Percentiles rank a stretch among this genome's conserved stretches.
Conservation (phyloP, 768 basidiomycete genomes). For the Paxillus ammoniavirescens region DNA sequence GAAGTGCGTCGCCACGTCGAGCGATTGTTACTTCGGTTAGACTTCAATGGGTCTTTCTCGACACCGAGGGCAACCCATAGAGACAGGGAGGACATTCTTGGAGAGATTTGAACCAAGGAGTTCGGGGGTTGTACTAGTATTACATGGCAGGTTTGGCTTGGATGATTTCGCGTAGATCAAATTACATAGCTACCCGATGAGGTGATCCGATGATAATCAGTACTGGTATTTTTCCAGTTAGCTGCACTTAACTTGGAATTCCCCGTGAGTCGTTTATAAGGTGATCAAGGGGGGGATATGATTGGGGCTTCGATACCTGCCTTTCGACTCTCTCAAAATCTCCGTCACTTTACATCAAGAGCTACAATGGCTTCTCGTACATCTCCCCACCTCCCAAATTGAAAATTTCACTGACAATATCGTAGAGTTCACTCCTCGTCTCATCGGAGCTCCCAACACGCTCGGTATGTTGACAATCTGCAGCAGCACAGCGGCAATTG, state of each 20-base stretch:
- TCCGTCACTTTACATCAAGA: constrained; percentile 52
- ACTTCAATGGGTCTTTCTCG: constrained; percentile 81
- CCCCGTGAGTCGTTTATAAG: neutral
- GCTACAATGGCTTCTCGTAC: constrained; percentile 41
- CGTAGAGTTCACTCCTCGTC: constrained; percentile 69
- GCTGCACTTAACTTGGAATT: neutral
- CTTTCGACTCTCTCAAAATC: constrained; percentile 60
- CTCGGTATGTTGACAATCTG: constrained; percentile 59
- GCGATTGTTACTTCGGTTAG: constrained; percentile 74
- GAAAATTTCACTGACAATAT: constrained; percentile 4
- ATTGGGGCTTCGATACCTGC: constrained; percentile 18
- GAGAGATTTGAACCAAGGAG: constrained; percentile 16
- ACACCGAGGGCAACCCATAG: constrained; percentile 33
- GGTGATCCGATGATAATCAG: neutral
- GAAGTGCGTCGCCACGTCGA: constrained; percentile 81
- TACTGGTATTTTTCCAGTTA: constrained; percentile 1
- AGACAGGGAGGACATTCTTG: constrained; percentile 40
- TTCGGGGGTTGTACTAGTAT: neutral
- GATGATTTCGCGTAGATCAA: neutral
- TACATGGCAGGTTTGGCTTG: neutral
- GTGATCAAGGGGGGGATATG: constrained; percentile 19
- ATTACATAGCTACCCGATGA: neutral
- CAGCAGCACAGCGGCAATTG: constrained; percentile 5
- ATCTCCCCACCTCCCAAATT: constrained; percentile 7
- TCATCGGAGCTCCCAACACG: constrained; percentile 89